Conservation (phyloP, 2,329 filamentous ascomycete genomes). For the Stachybotrys elegans region DNA sequence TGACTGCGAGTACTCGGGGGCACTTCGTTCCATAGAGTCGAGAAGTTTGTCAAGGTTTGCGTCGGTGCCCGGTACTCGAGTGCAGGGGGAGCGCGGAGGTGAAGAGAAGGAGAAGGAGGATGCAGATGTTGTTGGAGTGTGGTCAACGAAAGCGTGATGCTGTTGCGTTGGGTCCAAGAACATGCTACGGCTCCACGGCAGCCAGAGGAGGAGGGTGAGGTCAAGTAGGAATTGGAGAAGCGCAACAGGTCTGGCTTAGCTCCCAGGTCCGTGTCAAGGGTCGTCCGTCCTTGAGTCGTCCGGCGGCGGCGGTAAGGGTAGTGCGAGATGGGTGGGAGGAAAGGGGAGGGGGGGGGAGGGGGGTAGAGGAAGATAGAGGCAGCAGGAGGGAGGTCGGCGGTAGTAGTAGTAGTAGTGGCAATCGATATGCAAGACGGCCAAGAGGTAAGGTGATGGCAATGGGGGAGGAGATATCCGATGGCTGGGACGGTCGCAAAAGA, state of each 20-base stretch:
- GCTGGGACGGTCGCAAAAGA: constrained; percentile 19
- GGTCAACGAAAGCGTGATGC: constrained; percentile 25
- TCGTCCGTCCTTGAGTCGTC: constrained; percentile 19
- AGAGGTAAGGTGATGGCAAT: too few species aligned
- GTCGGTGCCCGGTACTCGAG: constrained; percentile 17
- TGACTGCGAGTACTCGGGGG: constrained; percentile 78
- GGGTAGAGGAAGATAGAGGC: too few species aligned
- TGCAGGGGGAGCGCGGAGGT: background rate
- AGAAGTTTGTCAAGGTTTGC: constrained; percentile 19
- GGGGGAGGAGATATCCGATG: too few species aligned
- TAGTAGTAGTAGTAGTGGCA: too few species aligned
- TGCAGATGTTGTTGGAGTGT: constrained; percentile 12
- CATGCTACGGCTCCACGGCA: constrained; percentile 27
- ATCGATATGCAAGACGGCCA: too few species aligned
- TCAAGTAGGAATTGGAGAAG: too few species aligned
- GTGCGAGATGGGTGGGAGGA: constrained; percentile 17
- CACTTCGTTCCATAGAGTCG: constrained; percentile 53
- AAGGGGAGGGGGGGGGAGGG: too few species aligned
- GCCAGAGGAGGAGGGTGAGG: constrained; percentile 18
- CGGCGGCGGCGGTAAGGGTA: constrained; percentile 20
- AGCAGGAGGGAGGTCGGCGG: too few species aligned
- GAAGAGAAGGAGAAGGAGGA: background rate
- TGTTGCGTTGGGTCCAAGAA: constrained; percentile 27
- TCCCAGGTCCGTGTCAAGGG: constrained; percentile 23
- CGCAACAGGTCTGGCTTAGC: constrained; percentile 23